Evolutionary conservation across 2,329 filamentous ascomycete species (phyloP).

Genomic region (Hymenoscyphus salicellus): DNA sequence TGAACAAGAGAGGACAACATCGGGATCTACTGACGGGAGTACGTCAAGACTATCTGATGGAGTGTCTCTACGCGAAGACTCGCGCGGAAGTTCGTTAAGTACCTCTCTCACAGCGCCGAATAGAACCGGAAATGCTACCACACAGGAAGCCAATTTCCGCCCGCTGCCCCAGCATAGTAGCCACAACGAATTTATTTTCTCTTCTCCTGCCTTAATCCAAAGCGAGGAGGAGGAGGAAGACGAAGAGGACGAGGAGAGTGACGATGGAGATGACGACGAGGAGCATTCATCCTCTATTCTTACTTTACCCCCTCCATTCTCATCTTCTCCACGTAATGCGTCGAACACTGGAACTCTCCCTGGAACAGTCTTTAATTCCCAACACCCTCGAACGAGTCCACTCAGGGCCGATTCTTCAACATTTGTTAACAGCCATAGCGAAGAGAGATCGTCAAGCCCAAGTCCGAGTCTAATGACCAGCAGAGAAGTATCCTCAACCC

Average conservation of each 20-base stretch:
- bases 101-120: conserved; percentile 22
- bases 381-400: conserved; percentile 1
- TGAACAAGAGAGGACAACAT: conserved; percentile 30
- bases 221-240: conserved; percentile 1
- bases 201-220: conserved; percentile 15
- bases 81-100: conserved; percentile 29
- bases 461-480: neutral
- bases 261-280: neutral
- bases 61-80: conserved; percentile 29
- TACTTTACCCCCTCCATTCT: conserved; percentile 34
- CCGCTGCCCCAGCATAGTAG: neutral
- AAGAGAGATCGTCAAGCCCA: neutral
- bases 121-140: neutral
- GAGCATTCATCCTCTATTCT: conserved; percentile 9
- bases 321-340: conserved; percentile 24
- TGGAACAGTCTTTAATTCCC: neutral
- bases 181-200: conserved; percentile 14
- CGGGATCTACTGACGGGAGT: conserved; percentile 23
- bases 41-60: conserved; percentile 16
- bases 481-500: neutral
- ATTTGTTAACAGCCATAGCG: neutral
- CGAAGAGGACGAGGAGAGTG: neutral
- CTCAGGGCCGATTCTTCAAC: conserved; percentile 6
- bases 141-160: neutral
- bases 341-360: conserved; percentile 26